phyloP scores from a whole-genome alignment of 441 rosid genomes.

The Adansonia grandidieri region DNA sequence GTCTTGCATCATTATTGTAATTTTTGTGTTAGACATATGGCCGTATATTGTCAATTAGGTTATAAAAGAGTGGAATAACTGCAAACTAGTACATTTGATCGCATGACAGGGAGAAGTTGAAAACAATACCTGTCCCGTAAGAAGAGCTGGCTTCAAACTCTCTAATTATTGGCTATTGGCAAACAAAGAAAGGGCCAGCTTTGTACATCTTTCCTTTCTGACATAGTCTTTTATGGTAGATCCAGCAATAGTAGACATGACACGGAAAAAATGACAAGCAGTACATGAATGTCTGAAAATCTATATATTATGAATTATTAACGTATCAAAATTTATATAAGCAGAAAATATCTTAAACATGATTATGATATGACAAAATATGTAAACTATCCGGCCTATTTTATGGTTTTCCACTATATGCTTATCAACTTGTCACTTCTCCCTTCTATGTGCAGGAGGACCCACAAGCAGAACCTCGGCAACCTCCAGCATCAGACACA shows the following conservation, averaged over 20 bases:
- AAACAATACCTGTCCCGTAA: background rate
- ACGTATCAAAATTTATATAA: no score
- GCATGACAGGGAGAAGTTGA: background rate
- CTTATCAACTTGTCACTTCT: constrained; percentile 7
- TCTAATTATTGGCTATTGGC: background rate
- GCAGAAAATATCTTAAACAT: no score
- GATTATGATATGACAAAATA: no score
- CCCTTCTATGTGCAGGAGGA: constrained; percentile 52
- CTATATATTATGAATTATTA: no score
- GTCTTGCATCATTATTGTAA: background rate
- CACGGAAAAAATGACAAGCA: no score
- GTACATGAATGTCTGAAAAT: no score
- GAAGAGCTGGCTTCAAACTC: background rate
- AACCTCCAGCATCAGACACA: background rate
- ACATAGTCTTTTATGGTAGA: background rate
- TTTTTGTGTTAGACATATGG: constrained; percentile 4
- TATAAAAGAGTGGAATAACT: background rate
- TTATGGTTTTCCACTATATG: background rate
- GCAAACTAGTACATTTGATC: background rate
- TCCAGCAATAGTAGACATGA: no score
- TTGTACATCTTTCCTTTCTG: background rate
- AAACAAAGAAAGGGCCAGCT: background rate
- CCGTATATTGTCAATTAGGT: background rate
- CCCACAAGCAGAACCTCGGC: constrained; percentile 53
- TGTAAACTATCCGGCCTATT: background rate